Evolutionary conservation across 2,329 filamentous ascomycete genomes (phyloP).

Genomic region (Colletotrichum sp.): DNA sequence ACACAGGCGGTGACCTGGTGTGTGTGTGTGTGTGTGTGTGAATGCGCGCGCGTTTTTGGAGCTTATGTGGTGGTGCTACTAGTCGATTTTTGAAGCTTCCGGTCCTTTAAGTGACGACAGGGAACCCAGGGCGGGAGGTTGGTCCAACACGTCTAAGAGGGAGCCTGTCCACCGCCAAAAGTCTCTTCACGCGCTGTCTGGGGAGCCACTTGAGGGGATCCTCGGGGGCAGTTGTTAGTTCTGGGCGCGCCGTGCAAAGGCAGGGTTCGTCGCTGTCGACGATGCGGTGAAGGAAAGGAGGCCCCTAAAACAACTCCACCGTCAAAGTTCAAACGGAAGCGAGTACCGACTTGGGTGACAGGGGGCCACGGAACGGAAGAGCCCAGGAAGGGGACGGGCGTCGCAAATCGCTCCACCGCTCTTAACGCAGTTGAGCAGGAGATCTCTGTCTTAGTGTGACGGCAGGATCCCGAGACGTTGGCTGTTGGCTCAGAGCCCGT

Average conservation of each 20-base stretch:
- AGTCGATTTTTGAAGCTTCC: conserved; percentile 9
- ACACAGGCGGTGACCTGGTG: conserved; percentile 14
- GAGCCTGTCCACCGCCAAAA: conserved; percentile 15
- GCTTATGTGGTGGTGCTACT: neutral
- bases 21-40: neutral
- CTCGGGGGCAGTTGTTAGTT: neutral
- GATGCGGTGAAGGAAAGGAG: conserved; percentile 19
- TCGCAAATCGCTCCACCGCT: neutral
- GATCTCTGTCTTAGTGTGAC: neutral
- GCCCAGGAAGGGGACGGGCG: neutral
- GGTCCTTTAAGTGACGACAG: conserved; percentile 15
- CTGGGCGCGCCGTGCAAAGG: neutral
- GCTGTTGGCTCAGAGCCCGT: neutral
- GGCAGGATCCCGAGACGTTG: neutral
- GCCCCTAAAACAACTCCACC: conserved; percentile 17
- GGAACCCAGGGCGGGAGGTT: conserved; percentile 6
- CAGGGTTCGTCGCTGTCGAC: conserved; percentile 7
- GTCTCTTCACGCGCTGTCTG: neutral
- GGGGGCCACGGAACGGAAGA: neutral
- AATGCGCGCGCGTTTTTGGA: neutral
- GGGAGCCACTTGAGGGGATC: neutral
- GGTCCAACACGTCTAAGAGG: conserved; percentile 13
- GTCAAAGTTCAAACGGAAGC: conserved; percentile 5
- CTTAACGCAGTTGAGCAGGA: neutral
- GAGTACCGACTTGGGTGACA: conserved; percentile 17